Evolutionary conservation across 306 rosid species (phyloP).

Genomic region (Sindora glabra): DNA sequence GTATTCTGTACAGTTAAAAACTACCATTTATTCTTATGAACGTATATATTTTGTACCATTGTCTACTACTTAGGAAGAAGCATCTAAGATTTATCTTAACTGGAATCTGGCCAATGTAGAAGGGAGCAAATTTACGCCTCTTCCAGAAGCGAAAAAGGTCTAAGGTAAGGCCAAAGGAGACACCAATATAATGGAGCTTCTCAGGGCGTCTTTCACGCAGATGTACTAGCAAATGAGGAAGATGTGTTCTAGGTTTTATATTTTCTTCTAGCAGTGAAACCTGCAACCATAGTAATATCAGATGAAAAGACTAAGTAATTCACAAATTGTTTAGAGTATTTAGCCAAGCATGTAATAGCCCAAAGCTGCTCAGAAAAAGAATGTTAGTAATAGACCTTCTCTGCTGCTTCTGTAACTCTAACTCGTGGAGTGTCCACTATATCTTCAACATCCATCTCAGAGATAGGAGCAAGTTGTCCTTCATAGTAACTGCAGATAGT

Average conservation of each 20-base stretch:
- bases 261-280: conserved; percentile 84
- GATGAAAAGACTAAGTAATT: no score
- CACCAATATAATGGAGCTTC: conserved; percentile 91
- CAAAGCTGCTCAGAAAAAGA: background rate
- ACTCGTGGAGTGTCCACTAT: conserved; percentile 31
- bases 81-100: conserved; percentile 48
- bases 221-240: conserved; percentile 84
- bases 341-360: background rate
- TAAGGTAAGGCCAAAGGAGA: conserved; percentile 91
- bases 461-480: conserved; percentile 76
- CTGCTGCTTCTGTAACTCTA: conserved; percentile 80
- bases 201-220: conserved; percentile 84
- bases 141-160: conserved; percentile 92
- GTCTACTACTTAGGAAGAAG: conserved; percentile 2
- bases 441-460: conserved; percentile 60
- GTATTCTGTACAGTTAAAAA: conserved; percentile 41
- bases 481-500: conserved; percentile 68
- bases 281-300: conserved; percentile 37
- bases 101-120: conserved; percentile 89
- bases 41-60: background rate
- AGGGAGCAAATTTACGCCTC: conserved; percentile 84
- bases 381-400: conserved; percentile 40
- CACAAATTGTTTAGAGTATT: no score
- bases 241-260: conserved; percentile 72
- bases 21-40: conserved; percentile 1